These are phyloP conservation scores for Podosphaera xanthii DNA, from an alignment of 2,329 filamentous ascomycete genomes.

Conservation along the genomic window DNA sequence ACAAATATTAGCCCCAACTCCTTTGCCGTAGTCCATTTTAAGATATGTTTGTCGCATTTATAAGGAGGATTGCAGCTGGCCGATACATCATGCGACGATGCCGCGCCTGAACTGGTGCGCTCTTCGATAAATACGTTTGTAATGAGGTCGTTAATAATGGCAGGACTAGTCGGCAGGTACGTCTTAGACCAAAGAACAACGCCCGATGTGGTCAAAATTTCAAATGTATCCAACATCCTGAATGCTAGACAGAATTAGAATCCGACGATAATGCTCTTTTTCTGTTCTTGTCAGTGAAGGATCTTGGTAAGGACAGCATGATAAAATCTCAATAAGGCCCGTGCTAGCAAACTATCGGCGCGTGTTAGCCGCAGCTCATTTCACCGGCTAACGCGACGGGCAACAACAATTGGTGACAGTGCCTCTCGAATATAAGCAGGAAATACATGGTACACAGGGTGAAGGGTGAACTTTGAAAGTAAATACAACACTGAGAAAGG, in stretches of 20 bases:
- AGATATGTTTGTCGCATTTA: conserved; percentile 75
- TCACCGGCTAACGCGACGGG: no score
- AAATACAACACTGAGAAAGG: no score
- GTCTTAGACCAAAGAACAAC: conserved; percentile 91
- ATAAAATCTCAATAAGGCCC: no score
- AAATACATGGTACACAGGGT: no score
- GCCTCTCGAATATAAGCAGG: no score
- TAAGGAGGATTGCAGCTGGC: conserved; percentile 49
- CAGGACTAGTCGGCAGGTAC: conserved; percentile 56
- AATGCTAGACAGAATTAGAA: neutral
- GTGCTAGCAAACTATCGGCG: no score
- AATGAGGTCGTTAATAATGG: conserved; percentile 84
- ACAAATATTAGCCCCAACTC: conserved; percentile 92
- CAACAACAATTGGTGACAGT: no score
- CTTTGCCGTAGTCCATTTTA: conserved; percentile 85
- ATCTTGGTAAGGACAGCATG: no score
- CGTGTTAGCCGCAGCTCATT: no score
- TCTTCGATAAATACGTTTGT: conserved; percentile 96
- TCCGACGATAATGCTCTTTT: no score
- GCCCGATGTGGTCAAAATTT: conserved; percentile 85
- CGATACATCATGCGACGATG: conserved; percentile 35
- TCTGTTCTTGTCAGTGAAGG: no score
- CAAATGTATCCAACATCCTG: conserved; percentile 81
- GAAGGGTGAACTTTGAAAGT: no score
- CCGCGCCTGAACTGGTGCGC: conserved; percentile 37